A percentile compares a stretch with the other conserved stretches of the same genome.
These are phyloP conservation scores for Elymus sibiricus DNA, from an alignment of 176 grass and related monocot species.

Conservation along the genomic window DNA sequence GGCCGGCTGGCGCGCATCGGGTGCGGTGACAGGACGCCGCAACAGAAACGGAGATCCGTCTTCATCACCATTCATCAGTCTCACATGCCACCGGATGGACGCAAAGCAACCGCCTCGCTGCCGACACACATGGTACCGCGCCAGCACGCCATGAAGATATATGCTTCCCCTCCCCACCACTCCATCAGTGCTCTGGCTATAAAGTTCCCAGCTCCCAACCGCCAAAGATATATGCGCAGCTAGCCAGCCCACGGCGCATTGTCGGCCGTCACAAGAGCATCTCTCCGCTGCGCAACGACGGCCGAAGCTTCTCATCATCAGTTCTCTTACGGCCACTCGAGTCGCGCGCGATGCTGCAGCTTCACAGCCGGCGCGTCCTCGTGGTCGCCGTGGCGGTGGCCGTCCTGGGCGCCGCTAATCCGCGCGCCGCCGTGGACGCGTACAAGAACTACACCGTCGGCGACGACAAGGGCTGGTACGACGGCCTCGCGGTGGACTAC, in stretches of 20 bases:
- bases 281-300: slow-evolving; percentile 11
- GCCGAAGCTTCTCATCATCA: neutral
- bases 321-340: neutral
- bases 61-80: neutral
- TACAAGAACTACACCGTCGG: slow-evolving; percentile 99
- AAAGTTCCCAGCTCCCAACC: slow-evolving; percentile 24
- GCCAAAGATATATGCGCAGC: neutral
- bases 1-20: neutral
- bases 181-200: neutral
- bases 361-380: slow-evolving; percentile 3
- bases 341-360: neutral
- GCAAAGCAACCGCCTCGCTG: neutral
- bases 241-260: neutral
- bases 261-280: slow-evolving; percentile 11
- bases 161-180: neutral
- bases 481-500: slow-evolving; percentile 64
- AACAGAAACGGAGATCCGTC: slow-evolving; percentile 22
- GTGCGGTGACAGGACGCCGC: slow-evolving; percentile 34
- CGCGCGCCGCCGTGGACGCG: slow-evolving; percentile 13
- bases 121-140: slow-evolving; percentile 20
- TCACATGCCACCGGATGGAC: slow-evolving; percentile 6
- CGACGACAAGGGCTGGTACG: slow-evolving; percentile 85
- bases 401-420: neutral
- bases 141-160: neutral
- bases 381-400: slow-evolving; percentile 2